A percentile compares a stretch with the other conserved stretches of the same genome.
Conservation (phyloP, 2,329 filamentous ascomycete species). For the Colletotrichum echinochloae region DNA sequence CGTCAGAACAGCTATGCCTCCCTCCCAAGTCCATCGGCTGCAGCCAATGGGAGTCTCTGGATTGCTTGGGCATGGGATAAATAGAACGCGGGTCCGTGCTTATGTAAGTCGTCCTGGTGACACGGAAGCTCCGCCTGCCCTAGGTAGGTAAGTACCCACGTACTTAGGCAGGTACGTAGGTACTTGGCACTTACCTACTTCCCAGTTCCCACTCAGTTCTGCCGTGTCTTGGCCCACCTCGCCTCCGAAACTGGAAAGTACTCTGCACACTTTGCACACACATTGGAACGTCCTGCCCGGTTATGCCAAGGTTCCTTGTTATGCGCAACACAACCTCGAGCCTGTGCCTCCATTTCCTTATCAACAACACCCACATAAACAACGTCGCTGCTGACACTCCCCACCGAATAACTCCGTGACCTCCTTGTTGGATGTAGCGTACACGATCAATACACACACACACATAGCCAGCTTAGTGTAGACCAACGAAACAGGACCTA, state of each 20-base stretch:
- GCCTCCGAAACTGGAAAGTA: no score
- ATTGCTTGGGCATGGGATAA: constrained; percentile 6
- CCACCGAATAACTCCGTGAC: constrained; percentile 26
- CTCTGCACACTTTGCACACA: no score
- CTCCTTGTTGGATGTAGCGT: constrained; percentile 3
- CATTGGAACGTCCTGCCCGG: constrained; percentile 23
- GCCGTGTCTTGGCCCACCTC: background rate
- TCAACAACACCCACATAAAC: constrained; percentile 16
- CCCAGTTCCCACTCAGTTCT: no score
- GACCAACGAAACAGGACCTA: constrained; percentile 7
- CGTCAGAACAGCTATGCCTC: background rate
- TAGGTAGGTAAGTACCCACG: no score
- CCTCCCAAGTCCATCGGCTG: background rate
- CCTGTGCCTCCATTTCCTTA: constrained; percentile 27
- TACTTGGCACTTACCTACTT: no score
- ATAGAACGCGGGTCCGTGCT: background rate
- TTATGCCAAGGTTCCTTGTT: constrained; percentile 24
- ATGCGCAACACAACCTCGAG: constrained; percentile 25
- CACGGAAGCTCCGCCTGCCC: background rate
- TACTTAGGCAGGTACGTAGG: no score
- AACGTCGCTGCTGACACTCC: constrained; percentile 18
- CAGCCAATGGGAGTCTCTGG: constrained; percentile 6
- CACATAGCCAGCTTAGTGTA: background rate
- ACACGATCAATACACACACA: background rate
- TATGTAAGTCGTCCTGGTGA: constrained; percentile 29